These are phyloP conservation scores for Pestalotiopsis sp. DNA, from an alignment of 2,329 filamentous ascomycete species.

Conservation along the genomic window DNA sequence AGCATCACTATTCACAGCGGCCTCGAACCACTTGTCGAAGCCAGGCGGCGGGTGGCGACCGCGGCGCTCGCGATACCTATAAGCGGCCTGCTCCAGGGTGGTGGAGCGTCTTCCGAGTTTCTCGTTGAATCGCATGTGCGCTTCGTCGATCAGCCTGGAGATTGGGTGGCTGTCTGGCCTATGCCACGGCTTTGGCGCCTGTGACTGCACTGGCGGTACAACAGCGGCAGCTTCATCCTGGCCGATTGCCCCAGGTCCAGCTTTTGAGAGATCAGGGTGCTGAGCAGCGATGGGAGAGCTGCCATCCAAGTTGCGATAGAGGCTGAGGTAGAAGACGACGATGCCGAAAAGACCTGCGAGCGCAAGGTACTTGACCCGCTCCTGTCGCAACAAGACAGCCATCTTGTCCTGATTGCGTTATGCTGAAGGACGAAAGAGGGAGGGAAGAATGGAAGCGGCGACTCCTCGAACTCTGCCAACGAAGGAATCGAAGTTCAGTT, in stretches of 20 bases:
- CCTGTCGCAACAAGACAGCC: not conserved
- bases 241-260: not conserved
- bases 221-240: not conserved
- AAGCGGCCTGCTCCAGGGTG: constrained; percentile 52
- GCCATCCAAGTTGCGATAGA: not conserved
- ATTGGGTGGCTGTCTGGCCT: constrained; percentile 45
- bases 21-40: constrained; percentile 61
- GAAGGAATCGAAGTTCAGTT: not conserved
- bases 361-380: constrained; percentile 3
- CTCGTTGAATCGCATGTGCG: constrained; percentile 42
- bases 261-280: not conserved
- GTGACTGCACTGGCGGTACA: not conserved
- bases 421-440: not conserved
- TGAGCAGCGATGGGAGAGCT: not conserved
- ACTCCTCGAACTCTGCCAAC: not conserved
- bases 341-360: not conserved
- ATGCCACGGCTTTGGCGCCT: not conserved
- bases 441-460: not conserved
- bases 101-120: constrained; percentile 47
- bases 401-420: not conserved
- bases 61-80: constrained; percentile 56
- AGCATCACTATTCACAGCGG: constrained; percentile 51
- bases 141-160: constrained; percentile 46
- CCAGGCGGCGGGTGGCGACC: constrained; percentile 64
- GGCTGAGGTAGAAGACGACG: not conserved